Evolutionary conservation across 73 alveolate species (phyloP), one percentile per base, ranked within the genome.

Genomic region (Paramecium sexaurelia): DNA sequence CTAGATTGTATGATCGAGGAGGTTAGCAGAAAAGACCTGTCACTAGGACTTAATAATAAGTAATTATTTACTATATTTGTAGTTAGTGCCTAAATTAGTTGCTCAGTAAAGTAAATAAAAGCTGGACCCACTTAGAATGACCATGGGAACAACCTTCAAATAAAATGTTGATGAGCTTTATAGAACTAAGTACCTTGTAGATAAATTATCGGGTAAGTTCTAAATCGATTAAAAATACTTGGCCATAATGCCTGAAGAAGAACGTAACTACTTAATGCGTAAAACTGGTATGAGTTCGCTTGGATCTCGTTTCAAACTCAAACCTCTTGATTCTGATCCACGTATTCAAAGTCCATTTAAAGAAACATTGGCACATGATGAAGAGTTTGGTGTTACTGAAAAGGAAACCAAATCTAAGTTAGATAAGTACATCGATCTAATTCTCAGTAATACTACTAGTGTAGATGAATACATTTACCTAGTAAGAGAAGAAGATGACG

Each of bases 401-500:
- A 47, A 78, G 27, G 41, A 78, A 78, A 29, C 90, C 1, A 24
- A 78, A 20, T 78, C 94, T 11, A 88, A 88, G 51, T 41, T 88
- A 32, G 94, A 88, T 33, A 75, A 68, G 43, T 88, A 88, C 45
- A 88, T 88, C 6, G 91, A 88, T 47, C 61, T 88, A 2, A 88
- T 88, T 35, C 39, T 88, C 35, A 69, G 75, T 29, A 67, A 69
- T 69, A 73, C 75, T 1, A 82, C 87, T 20, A 75, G 75, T 71
- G 94, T 88, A 7, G 91, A 88, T 47, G 94, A 88, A 45, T 88
- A 68, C 73, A 68, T 68, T 15, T 88, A 88, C 73, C 35, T 88
- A 3, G 73, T 66, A 22, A 75, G 94, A 43, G 90, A 88, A 27
- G 94, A 88, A 32, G 94, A 88, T 7, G 87, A 88, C n/a, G 94